Percentiles rank a stretch among this genome's conserved stretches.
Evolutionary conservation across 1,139 yeast genomes (phyloP).

Genomic region (Yamadazyma diospyri): DNA sequence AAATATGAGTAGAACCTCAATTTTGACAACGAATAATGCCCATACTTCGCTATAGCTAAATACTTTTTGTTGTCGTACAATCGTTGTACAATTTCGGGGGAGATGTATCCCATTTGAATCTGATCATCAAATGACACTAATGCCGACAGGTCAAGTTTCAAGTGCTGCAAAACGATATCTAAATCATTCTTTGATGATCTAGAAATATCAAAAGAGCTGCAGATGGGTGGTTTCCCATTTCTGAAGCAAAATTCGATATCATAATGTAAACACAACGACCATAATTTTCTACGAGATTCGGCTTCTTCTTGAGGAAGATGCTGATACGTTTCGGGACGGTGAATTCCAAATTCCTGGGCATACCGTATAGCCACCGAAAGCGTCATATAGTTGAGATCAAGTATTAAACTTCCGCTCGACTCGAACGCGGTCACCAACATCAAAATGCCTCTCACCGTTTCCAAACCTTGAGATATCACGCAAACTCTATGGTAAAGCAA

Average conservation of each 20-base stretch:
- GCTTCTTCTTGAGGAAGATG: slow-evolving; percentile 36
- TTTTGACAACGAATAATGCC: slow-evolving; percentile 20
- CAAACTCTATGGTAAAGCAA: slow-evolving; percentile 47
- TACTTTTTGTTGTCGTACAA: slow-evolving; percentile 5
- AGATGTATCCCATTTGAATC: slow-evolving; percentile 8
- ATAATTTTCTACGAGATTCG: slow-evolving; percentile 37
- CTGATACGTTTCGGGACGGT: slow-evolving; percentile 49
- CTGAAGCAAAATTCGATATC: slow-evolving; percentile 57
- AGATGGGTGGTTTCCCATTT: slow-evolving; percentile 57
- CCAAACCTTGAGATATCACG: slow-evolving; percentile 48
- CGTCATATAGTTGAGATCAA: slow-evolving; percentile 41
- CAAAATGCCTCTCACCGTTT: slow-evolving; percentile 48
- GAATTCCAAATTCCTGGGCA: slow-evolving; percentile 66
- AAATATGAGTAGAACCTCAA: slow-evolving; percentile 28
- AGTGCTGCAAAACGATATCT: slow-evolving; percentile 4
- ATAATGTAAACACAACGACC: slow-evolving; percentile 51
- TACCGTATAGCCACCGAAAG: slow-evolving; percentile 52
- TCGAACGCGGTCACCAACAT: slow-evolving; percentile 44
- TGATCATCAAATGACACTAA: slow-evolving; percentile 6
- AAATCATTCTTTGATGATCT: slow-evolving; percentile 9
- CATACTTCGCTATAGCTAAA: slow-evolving; percentile 7
- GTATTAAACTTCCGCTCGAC: slow-evolving; percentile 33
- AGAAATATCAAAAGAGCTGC: slow-evolving; percentile 43
- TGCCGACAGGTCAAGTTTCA: slow-evolving; percentile 2
- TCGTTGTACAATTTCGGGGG: slow-evolving; percentile 9